Base-by-base conservation (phyloP, 2,329 filamentous ascomycete genomes). In the Diaporthe amygdali region DNA sequence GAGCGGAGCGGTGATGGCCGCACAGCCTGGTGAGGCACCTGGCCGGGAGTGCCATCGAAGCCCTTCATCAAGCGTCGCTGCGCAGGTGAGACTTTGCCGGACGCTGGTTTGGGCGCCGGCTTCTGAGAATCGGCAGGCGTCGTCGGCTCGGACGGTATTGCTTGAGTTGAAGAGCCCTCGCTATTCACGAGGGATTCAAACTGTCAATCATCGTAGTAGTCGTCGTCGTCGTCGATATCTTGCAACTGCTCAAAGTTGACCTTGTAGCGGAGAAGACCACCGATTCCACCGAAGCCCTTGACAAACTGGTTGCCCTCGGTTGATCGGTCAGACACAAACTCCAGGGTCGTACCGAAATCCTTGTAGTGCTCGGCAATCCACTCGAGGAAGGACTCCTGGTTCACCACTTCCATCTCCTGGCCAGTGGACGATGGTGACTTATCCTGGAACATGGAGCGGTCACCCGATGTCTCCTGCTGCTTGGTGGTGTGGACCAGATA, bases 291-390 rank as follows among this genome's bases (percentile, higher is more conserved):
- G 81, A 99, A 99, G 75, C 96, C 96, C 88, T 98, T 98, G 79
- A 99, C 96, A 85, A 99, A 99, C 87, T 99, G 96, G 86, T 99
- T 99, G 81, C 96, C 96, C 86, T 99, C 96, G 73, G 94, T 97
- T 73, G 96, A 98, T 76, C 95, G 93, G 82, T 99, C 97, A 61
- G 96, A 98, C 75, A 99, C 96, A 77, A 99, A 99, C 83, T 99
- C 96, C 52, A 99, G 90, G 39, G 91, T 93, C 67, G 96, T 95
- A 85, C 96, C 96, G 80, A 98, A 99, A 81, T 98, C 94, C 84
- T 96, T 97, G 89, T 98, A 98, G 82, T 96, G 94, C 83, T 99
- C 96, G 10, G 96, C 96, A 75, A 99, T 94, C 96, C 96, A 99
- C 83, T 99, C 96, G n/a, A 99, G 90, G 91, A 99, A 98, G 10